Conservation (phyloP, 176 grass and related monocot genomes). For the Phoenix roebelenii region DNA sequence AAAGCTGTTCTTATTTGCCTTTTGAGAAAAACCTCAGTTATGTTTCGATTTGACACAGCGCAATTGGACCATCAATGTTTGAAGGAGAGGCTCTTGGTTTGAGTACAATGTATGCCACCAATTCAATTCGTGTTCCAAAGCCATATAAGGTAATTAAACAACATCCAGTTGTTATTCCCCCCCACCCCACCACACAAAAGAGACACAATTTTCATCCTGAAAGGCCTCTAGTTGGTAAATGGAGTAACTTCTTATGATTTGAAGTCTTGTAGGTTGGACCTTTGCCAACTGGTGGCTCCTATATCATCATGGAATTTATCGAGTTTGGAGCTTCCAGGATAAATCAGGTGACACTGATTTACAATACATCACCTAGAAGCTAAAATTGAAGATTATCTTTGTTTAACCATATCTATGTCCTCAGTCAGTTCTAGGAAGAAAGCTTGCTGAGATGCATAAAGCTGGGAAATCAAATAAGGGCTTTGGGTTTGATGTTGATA, state of each 20-base stretch:
- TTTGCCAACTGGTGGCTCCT: slow-evolving; percentile 69
- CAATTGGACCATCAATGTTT: slow-evolving; percentile 82
- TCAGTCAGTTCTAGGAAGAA: slow-evolving; percentile 68
- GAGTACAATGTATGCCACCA: slow-evolving; percentile 74
- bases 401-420: slow-evolving; percentile 14
- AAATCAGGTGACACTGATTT: slow-evolving; percentile 55
- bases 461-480: slow-evolving; percentile 57
- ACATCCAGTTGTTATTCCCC: too few species aligned
- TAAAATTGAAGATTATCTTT: neutral
- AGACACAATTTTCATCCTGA: too few species aligned
- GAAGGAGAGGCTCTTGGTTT: slow-evolving; percentile 86
- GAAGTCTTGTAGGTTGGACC: slow-evolving; percentile 43
- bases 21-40: neutral
- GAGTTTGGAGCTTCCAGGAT: slow-evolving; percentile 62
- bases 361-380: slow-evolving; percentile 4
- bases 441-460: slow-evolving; percentile 80
- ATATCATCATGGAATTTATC: slow-evolving; percentile 97
- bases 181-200: too few species aligned
- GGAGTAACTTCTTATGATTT: too few species aligned
- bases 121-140: slow-evolving; percentile 80
- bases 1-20: too few species aligned
- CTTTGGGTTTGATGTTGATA: slow-evolving; percentile 60
- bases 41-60: slow-evolving; percentile 25
- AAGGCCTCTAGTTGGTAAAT: neutral
- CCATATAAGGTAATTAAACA: slow-evolving; percentile 57